These are phyloP conservation scores for Melanogaster broomeanus DNA, from an alignment of 768 basidiomycete genomes.

Conservation along the genomic window DNA sequence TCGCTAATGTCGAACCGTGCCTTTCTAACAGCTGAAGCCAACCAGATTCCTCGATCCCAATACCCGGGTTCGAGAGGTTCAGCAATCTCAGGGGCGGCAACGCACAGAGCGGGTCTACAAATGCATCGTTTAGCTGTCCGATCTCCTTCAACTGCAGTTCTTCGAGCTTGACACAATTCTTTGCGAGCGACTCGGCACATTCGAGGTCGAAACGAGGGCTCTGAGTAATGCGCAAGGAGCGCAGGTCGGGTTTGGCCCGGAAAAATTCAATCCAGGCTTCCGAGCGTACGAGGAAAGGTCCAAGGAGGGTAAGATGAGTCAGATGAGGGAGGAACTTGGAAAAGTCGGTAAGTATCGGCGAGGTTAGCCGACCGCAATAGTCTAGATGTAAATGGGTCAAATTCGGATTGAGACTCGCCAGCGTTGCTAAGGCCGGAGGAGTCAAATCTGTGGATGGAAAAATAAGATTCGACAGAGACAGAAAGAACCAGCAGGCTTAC, in stretches of 20 bases:
- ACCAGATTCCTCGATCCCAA: constrained; percentile 56
- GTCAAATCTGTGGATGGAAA: constrained; percentile 55
- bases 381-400: constrained; percentile 79
- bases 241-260: constrained; percentile 57
- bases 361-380: constrained; percentile 82
- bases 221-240: constrained; percentile 78
- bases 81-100: constrained; percentile 49
- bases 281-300: constrained; percentile 81
- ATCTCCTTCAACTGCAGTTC: constrained; percentile 81
- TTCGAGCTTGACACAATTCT: constrained; percentile 51
- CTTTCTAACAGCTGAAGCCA: constrained; percentile 54
- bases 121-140: constrained; percentile 67
- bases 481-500: constrained; percentile 46
- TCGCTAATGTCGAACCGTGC: constrained; percentile 55
- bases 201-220: constrained; percentile 82
- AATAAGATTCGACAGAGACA: not conserved
- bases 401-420: constrained; percentile 83
- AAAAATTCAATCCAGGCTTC: constrained; percentile 79
- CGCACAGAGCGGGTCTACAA: constrained; percentile 50
- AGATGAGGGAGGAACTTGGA: constrained; percentile 64
- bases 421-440: constrained; percentile 64
- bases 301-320: constrained; percentile 75
- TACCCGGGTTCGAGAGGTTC: constrained; percentile 66
- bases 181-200: constrained; percentile 60
- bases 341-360: constrained; percentile 59